Percentiles rank a stretch among this genome's conserved stretches.
These are phyloP conservation scores for Scedosporium boydii DNA, from an alignment of 2,329 filamentous ascomycete genomes.

Conservation along the genomic window DNA sequence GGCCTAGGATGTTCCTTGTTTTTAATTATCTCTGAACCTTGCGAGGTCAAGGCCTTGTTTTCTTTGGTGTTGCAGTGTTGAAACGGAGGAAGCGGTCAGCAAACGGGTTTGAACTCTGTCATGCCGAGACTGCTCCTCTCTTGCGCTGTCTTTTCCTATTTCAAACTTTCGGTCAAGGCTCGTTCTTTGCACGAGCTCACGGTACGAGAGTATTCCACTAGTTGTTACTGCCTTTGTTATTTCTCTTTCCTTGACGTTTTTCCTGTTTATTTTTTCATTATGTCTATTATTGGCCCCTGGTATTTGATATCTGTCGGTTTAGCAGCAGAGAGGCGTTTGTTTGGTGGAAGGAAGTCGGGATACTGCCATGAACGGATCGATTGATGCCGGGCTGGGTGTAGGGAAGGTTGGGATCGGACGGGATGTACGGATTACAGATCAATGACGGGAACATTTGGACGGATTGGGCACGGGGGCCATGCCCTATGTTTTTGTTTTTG, in stretches of 20 bases:
- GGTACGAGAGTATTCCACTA: not conserved
- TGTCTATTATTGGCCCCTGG: constrained; percentile 6
- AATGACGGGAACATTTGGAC: not conserved
- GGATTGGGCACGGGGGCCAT: not conserved
- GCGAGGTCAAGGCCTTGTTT: too few species aligned
- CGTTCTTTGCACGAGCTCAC: too few species aligned
- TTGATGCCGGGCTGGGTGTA: not conserved
- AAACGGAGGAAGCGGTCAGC: too few species aligned
- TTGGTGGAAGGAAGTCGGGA: constrained; percentile 21
- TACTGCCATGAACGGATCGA: not conserved
- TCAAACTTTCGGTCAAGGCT: too few species aligned
- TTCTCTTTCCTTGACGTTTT: not conserved
- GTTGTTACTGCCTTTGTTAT: not conserved
- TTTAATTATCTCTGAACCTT: constrained; percentile 5
- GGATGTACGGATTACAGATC: not conserved
- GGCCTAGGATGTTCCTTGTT: constrained; percentile 1
- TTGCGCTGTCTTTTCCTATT: too few species aligned
- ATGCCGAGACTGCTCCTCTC: too few species aligned
- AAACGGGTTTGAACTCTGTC: too few species aligned
- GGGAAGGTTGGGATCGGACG: not conserved
- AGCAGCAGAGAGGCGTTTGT: constrained; percentile 18
- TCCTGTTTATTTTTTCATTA: constrained; percentile 2
- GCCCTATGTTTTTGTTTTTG: not conserved
- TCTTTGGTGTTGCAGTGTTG: too few species aligned
- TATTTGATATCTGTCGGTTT: constrained; percentile 12